Conservation (phyloP, 108 stramenopile species). For the Chaetoceros tenuissimus region DNA sequence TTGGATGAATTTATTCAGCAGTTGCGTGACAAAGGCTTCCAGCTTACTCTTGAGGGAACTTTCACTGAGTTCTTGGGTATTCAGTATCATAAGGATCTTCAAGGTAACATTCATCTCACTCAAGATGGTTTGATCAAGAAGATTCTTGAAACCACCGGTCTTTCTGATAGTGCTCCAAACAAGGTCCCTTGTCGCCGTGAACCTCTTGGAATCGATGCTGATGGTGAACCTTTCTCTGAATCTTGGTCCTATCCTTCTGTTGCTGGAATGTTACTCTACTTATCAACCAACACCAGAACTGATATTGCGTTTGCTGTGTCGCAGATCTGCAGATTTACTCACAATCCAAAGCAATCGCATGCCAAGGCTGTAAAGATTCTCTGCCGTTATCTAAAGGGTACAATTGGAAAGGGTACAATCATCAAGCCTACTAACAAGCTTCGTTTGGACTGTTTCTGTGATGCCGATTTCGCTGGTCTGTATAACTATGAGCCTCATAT, state of each 20-base stretch:
- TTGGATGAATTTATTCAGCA: constrained; percentile 2
- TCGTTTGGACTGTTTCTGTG: constrained; percentile 22
- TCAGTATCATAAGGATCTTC: not conserved
- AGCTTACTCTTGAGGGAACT: constrained; percentile 7
- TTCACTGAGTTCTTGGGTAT: constrained; percentile 15
- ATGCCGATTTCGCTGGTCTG: constrained; percentile 32
- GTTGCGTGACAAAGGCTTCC: constrained; percentile 4
- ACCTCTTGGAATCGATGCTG: constrained; percentile 24
- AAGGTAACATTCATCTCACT: constrained; percentile 15
- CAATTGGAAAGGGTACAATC: constrained; percentile 16
- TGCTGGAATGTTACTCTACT: constrained; percentile 38
- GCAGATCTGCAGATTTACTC: constrained; percentile 10
- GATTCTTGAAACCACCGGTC: constrained; percentile 35
- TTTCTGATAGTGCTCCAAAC: constrained; percentile 25
- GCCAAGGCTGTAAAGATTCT: constrained; percentile 17
- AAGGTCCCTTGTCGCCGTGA: constrained; percentile 14
- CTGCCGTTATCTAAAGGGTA: constrained; percentile 15
- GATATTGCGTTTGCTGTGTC: constrained; percentile 12
- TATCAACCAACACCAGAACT: constrained; percentile 27
- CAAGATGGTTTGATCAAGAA: constrained; percentile 22
- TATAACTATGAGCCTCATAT: constrained; percentile 7
- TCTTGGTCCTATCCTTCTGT: constrained; percentile 26
- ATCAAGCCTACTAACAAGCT: constrained; percentile 4
- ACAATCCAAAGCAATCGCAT: constrained; percentile 13
- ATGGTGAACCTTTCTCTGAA: constrained; percentile 22